These are phyloP conservation scores for Cucurbita pepo DNA, from an alignment of 306 rosid genomes.

Conservation along the genomic window DNA sequence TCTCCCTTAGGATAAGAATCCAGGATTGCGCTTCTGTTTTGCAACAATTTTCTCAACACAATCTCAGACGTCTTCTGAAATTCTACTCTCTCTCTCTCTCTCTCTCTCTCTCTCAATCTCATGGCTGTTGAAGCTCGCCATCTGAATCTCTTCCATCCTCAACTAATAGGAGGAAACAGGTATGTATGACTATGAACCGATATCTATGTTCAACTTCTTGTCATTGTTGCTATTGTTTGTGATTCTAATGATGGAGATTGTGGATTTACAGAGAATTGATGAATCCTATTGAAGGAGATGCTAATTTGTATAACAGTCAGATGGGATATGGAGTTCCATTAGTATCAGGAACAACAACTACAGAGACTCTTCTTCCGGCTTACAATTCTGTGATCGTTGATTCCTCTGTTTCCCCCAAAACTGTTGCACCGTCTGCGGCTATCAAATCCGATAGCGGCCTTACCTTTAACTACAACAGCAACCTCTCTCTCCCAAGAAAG, in stretches of 20 bases:
- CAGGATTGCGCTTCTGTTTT: neutral
- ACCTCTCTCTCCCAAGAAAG: slow-evolving; percentile 26
- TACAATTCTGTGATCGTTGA: slow-evolving; percentile 30
- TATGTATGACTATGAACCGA: neutral
- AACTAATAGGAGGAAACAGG: slow-evolving; percentile 42
- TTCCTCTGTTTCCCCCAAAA: slow-evolving; percentile 22
- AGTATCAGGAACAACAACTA: slow-evolving; percentile 19
- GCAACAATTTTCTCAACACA: neutral
- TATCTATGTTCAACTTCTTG: neutral
- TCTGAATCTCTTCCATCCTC: slow-evolving; percentile 52
- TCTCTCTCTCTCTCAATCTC: neutral
- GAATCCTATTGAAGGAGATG: slow-evolving; percentile 31
- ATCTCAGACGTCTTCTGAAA: neutral
- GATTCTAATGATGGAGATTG: neutral
- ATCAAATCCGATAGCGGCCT: slow-evolving; percentile 60
- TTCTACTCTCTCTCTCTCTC: neutral
- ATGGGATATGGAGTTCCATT: slow-evolving; percentile 35
- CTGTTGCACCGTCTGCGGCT: neutral
- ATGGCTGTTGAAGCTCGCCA: slow-evolving; percentile 91
- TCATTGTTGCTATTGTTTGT: neutral
- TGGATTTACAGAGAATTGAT: slow-evolving; percentile 30
- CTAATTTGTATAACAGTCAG: slow-evolving; percentile 21
- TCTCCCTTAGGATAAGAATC: neutral
- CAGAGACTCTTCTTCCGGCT: slow-evolving; percentile 26
- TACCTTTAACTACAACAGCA: slow-evolving; percentile 34